Evolutionary conservation across 441 rosid genomes (phyloP), one percentile per base, ranked within the genome.

Genomic region (Eruca vesicaria): DNA sequence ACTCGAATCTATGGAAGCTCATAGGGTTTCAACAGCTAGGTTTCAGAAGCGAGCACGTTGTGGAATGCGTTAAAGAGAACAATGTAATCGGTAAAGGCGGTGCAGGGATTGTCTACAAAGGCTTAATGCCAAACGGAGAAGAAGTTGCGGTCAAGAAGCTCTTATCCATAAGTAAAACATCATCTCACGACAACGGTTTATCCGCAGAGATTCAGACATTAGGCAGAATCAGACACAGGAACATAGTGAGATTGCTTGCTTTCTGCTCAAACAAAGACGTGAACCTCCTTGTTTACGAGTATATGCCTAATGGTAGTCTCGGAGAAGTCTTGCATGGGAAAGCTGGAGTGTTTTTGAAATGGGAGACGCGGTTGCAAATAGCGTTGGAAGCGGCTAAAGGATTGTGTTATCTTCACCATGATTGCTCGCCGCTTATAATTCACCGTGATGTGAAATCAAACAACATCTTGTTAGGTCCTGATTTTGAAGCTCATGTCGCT

Each of bases 51-150:
- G 83, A 87, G 29, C 88, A 92, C 71, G 60, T 92, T 48, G 50
- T 92, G 75, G 94, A 90, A 75, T 88, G 96, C 19, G 82, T 92
- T 10, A 90, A 90, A 79, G 97, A 86, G 48, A 86, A 85, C 86
- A 88, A 90, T 78, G 82, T 85, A 14, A 90, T 92, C 52, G 96
- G 97, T 18, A 87, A 84, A 86, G 97, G 97, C n/a, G 94, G 92
- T 61, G 92, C 94, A 4, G 97, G 96, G 32, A 78, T 85, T 12
- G 94, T 90, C n/a, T 92, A 87, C 83, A 84, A 78, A 74, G 94
- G 90, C 14, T 31, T 61, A 3, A 90, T 92, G 94, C 86, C 94
- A 7, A 87, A 84, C 29, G 97, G 96, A 48, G 94, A 86, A 36
- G 87, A 84, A 81, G 90, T 92, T 15, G 97, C 97, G 10, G 96